Percentiles rank a stretch among this genome's conserved stretches.
Conservation (phyloP, 352 stramenopile species). For the Pelagophyceae sp. region DNA sequence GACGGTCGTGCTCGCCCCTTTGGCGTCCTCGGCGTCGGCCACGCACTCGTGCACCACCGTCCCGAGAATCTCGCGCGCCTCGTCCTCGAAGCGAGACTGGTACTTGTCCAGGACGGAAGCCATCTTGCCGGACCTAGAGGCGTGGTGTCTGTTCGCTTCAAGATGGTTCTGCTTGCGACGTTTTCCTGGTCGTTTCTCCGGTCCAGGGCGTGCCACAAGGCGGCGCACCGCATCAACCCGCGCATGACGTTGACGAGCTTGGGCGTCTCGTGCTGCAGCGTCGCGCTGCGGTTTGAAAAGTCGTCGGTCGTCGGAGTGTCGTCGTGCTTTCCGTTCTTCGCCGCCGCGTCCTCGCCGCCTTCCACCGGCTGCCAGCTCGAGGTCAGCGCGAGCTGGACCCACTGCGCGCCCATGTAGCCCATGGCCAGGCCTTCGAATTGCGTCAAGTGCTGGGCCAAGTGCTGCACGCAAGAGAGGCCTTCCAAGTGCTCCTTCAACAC, state of each 20-base stretch:
- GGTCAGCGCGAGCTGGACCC: background rate
- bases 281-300: no score
- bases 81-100: conserved; percentile 3
- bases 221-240: no score
- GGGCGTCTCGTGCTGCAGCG: no score
- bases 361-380: background rate
- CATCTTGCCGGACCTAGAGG: conserved; percentile 7
- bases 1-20: background rate
- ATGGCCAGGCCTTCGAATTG: conserved; percentile 20
- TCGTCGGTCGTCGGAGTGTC: no score
- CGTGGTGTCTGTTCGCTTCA: no score
- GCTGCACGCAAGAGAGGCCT: background rate
- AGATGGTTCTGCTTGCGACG: no score
- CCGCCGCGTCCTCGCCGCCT: no score
- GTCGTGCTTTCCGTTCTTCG: no score
- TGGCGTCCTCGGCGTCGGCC: conserved; percentile 5
- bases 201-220: no score
- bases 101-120: conserved; percentile 1
- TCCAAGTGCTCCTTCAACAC: background rate
- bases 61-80: background rate
- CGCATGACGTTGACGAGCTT: no score
- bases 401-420: conserved; percentile 7
- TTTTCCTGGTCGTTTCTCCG: no score
- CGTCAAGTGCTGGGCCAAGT: conserved; percentile 1
- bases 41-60: conserved; percentile 19